Evolutionary conservation across 257 asterid species (phyloP), one percentile per base, ranked within the genome.

Genomic region (Gentiana macrophylla): DNA sequence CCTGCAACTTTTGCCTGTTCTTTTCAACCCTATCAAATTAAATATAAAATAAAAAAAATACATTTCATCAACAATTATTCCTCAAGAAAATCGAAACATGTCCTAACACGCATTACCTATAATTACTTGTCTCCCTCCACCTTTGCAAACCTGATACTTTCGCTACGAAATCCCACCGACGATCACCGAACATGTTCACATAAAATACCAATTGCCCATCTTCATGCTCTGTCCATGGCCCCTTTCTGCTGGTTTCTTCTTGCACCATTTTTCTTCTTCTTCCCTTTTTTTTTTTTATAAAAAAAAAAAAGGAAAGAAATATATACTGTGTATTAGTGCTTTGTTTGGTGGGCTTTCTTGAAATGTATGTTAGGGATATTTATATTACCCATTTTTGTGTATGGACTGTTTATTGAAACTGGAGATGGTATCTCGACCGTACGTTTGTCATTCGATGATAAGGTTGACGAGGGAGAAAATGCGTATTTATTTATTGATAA

Each of bases 101-200:
- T 68, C 86, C 86, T 61, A 74, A 80, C 73, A 88, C 71, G 75
- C 89, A 83, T 89, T 24, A 89, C 95, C 97, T 81, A 77, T 68
- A 59, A 58, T 24, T 56, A 62, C 58, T 70, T 62, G 70, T 86
- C 97, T 80, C 97, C 97, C 97, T 72, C 97, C 95, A 84, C 95
- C 94, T 82, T 79, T 24, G 24, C 97, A 89, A 89, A 89, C 97
- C 97, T 89, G 97, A 89, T 47, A 89, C 95, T 80, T 85, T 83
- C 0, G 97, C 94, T 71, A 89, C 74, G 89, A 89, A 89, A 72
- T 89, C 95, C 97, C 97, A 89, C 37, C 97, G 84, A 1, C 97
- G 87, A 36, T 89, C 97, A 9, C 95, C 97, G 13, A 86, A 86
- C 57, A 89, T 74, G 75, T 82, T 86, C 75, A 86, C 97, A 73